Evolutionary conservation across 2,329 filamentous ascomycete genomes (phyloP), one percentile per base, ranked within the genome.

Genomic region (Neonectria neomacrospora): DNA sequence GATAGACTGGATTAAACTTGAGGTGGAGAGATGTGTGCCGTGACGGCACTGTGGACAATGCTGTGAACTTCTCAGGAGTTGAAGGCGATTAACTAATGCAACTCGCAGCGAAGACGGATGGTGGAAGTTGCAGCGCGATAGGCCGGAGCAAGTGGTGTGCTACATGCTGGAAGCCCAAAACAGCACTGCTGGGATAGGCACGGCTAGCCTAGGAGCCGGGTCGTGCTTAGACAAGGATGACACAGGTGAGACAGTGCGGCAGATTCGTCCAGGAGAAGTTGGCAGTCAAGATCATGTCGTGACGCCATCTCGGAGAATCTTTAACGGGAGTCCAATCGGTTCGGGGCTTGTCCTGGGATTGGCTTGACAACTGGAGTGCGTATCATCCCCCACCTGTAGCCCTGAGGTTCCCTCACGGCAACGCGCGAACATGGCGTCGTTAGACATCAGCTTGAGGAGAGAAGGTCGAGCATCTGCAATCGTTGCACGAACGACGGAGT

Each of bases 51-150:
- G 28, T 22, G 30, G 45, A 30, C 16, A 50, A 50, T 20, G 16
- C 45, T 26, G n/a, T n/a, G 47, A 47, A 48, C 41, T 57, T 54
- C 30, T 26, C 28, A 47, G 30, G 32, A 41, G 58, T 16, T 44
- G 45, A 32, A 50, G 22, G 39, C 42, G 48, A 37, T 48, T 41
- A 20, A 20, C 9, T 58, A 56, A 61, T 56, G 39, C 30, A 51
- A 52, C 47, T 42, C 30, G 26, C 32, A 37, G 50, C 54, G 48
- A 50, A 54, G 48, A 62, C 54, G 50, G 54, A 57, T 50, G 48
- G 54, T 41, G 41, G 42, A 53, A 34, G 50, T 58, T 48, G 60
- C 32, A 54, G 53, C 54, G 54, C 54, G 60, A 53, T 41, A 63
- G 60, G 54, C 60, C 54, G 50, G 54, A 50, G 41, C 37, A 44